Evolutionary conservation across 2,329 filamentous ascomycete genomes (phyloP).

Genomic region (Sporothrix dimorphospora): DNA sequence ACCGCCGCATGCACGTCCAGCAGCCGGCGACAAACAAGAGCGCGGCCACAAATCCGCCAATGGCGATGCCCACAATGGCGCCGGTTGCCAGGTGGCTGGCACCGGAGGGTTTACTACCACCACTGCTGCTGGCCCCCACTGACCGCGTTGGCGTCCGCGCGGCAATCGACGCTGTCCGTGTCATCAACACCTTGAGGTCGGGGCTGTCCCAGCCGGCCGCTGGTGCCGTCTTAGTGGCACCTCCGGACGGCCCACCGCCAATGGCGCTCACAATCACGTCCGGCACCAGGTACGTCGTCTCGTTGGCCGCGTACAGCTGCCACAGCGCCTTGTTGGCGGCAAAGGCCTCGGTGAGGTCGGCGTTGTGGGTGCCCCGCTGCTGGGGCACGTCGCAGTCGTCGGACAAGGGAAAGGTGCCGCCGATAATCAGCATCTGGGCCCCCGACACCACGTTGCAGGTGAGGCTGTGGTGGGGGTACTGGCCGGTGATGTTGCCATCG

Average conservation of each 20-base stretch:
- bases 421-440: slow-evolving; percentile 66
- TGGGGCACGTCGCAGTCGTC: slow-evolving; percentile 56
- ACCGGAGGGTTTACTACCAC: not conserved
- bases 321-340: slow-evolving; percentile 52
- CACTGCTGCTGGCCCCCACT: slow-evolving; percentile 36
- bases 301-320: slow-evolving; percentile 54
- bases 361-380: slow-evolving; percentile 59
- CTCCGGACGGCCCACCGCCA: slow-evolving; percentile 55
- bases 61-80: slow-evolving; percentile 50
- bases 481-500: slow-evolving; percentile 45
- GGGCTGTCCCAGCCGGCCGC: slow-evolving; percentile 51
- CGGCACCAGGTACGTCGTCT: slow-evolving; percentile 59
- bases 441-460: slow-evolving; percentile 60
- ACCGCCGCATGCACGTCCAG: slow-evolving; percentile 24
- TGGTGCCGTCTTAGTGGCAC: slow-evolving; percentile 57
- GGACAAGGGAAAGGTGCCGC: slow-evolving; percentile 58
- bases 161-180: slow-evolving; percentile 50
- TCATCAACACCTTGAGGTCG: slow-evolving; percentile 59
- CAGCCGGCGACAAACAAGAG: slow-evolving; percentile 36
- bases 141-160: slow-evolving; percentile 55
- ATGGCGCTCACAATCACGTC: slow-evolving; percentile 53
- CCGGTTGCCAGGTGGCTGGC: slow-evolving; percentile 40
- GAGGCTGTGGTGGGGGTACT: slow-evolving; percentile 56
- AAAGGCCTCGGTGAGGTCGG: slow-evolving; percentile 57
- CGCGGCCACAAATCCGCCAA: slow-evolving; percentile 43